Evolutionary conservation across 2,329 filamentous ascomycete genomes (phyloP).

Genomic region (Ophiostoma quercus): DNA sequence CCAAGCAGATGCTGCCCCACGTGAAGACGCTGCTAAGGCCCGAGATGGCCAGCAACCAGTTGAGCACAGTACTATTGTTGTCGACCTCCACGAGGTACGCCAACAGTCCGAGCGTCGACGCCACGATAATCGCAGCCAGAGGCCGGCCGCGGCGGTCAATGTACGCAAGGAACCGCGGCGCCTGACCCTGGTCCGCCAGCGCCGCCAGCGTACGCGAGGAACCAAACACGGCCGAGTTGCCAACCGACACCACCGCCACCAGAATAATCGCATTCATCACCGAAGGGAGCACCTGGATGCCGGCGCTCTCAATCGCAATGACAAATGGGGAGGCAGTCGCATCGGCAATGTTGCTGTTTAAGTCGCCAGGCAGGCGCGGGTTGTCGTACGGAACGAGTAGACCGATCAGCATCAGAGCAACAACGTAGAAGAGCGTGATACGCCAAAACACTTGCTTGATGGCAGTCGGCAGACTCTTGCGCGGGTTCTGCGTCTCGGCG

Average conservation of each 20-base stretch:
- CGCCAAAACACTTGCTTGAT: constrained; percentile 96
- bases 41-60: constrained; percentile 73
- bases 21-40: constrained; percentile 71
- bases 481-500: constrained; percentile 71
- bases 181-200: constrained; percentile 80
- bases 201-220: constrained; percentile 86
- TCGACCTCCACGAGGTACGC: constrained; percentile 67
- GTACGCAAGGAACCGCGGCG: constrained; percentile 70
- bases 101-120: constrained; percentile 65
- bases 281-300: constrained; percentile 73
- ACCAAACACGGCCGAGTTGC: constrained; percentile 87
- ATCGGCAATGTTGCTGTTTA: constrained; percentile 52
- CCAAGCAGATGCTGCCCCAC: constrained; percentile 80
- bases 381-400: constrained; percentile 74
- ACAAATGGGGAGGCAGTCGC: constrained; percentile 83
- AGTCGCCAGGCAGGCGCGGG: constrained; percentile 50
- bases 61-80: constrained; percentile 59
- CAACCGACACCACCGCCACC: constrained; percentile 82
- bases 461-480: constrained; percentile 76
- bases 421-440: constrained; percentile 83
- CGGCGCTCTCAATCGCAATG: constrained; percentile 80
- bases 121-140: constrained; percentile 63
- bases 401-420: constrained; percentile 74
- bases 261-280: constrained; percentile 96
- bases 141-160: constrained; percentile 79